phyloP scores from a whole-genome alignment of 257 asterid species.

The Ilex asprella region DNA sequence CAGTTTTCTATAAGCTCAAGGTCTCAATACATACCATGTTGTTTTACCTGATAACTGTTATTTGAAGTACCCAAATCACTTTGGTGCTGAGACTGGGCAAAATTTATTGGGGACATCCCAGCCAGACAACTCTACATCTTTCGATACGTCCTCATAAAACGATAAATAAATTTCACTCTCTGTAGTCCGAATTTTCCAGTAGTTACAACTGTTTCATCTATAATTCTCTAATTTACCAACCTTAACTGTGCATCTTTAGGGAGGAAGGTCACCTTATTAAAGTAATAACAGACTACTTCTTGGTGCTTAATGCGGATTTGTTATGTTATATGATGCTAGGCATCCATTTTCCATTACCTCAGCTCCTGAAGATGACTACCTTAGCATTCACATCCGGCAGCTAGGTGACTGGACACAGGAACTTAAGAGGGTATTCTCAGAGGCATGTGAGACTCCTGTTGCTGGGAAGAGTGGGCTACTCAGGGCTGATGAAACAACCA shows the following conservation, averaged over 20 bases:
- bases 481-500: constrained; percentile 86
- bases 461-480: constrained; percentile 83
- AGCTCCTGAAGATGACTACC: constrained; percentile 88
- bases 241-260: too few species aligned
- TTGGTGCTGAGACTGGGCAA: too few species aligned
- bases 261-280: too few species aligned
- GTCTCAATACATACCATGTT: too few species aligned
- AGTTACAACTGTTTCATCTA: neutral
- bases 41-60: too few species aligned
- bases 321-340: constrained; percentile 27
- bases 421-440: constrained; percentile 78
- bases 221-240: neutral
- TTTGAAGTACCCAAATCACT: too few species aligned
- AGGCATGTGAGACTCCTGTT: constrained; percentile 72
- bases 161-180: neutral
- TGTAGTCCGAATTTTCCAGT: neutral
- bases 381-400: constrained; percentile 92
- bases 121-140: too few species aligned
- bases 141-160: too few species aligned
- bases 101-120: too few species aligned
- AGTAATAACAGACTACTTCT: too few species aligned
- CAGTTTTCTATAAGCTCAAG: too few species aligned
- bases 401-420: constrained; percentile 96
- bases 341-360: constrained; percentile 97
- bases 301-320: too few species aligned